Percentiles rank a stretch among this genome's conserved stretches.
Conservation (phyloP, 108 stramenopile species). For the Skeletonema grethae region DNA sequence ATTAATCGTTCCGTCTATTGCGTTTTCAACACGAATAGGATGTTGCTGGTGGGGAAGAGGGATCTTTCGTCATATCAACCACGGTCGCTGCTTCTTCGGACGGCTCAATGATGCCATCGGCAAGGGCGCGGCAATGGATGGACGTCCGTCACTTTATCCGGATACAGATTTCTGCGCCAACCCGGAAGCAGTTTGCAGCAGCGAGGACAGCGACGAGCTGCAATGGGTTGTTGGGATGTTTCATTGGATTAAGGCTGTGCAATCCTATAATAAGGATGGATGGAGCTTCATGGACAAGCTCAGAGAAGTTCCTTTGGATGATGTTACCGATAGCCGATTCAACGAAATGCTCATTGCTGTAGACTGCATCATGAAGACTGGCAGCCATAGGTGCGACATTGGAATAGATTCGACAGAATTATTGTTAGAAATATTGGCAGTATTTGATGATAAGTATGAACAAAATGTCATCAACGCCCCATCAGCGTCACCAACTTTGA, state of each 20-base stretch:
- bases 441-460: conserved; percentile 1
- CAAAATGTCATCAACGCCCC: conserved; percentile 7
- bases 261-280: conserved; percentile 36
- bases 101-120: conserved; percentile 37
- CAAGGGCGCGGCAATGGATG: conserved; percentile 25
- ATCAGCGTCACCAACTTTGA: conserved; percentile 17
- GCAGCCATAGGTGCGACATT: conserved; percentile 17
- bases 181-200: conserved; percentile 40
- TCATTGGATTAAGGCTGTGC: conserved; percentile 48
- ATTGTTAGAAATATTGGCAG: conserved; percentile 8
- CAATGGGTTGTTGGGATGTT: conserved; percentile 40
- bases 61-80: conserved; percentile 26
- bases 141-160: conserved; percentile 22
- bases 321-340: neutral
- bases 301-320: neutral
- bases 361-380: conserved; percentile 39
- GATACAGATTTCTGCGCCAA: conserved; percentile 40
- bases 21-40: neutral
- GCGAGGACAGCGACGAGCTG: conserved; percentile 21
- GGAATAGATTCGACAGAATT: conserved; percentile 19
- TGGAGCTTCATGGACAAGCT: conserved; percentile 29
- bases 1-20: neutral
- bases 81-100: conserved; percentile 43
- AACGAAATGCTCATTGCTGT: conserved; percentile 3
- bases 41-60: conserved; percentile 53